Evolutionary conservation across 1,284 basidiomycete genomes (phyloP), one percentile per base, ranked within the genome.

Genomic region (Moniliophthora roreri): DNA sequence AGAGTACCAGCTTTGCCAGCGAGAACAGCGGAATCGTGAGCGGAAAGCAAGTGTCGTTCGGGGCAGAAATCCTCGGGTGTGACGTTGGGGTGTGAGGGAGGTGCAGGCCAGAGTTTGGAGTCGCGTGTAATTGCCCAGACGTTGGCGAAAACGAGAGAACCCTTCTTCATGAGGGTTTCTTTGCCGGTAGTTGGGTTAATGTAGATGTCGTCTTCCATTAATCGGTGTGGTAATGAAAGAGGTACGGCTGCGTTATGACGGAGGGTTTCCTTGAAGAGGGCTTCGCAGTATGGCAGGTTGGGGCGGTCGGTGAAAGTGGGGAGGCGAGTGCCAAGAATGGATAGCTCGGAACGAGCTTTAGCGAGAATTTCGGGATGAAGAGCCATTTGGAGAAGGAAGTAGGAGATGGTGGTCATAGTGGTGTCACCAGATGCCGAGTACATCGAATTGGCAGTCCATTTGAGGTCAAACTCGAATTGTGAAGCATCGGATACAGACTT

Each of bases 371-470:
- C 72, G 0, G 85, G 84, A 58, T 82, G 63, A 8, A 69, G 37
- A 39, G 82, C 69, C 78, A 87, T 81, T 5, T 79, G 79, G 48
- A 87, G 71, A n/a, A 87, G 64, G 60, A 86, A 84, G 45, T 81
- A 78, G 7, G 70, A 68, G 39, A 85, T 63, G 8, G 70, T 61
- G 0, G 81, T 74, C 20, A 79, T 66, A 1, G 73, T 81, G 1
- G 85, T 86, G 60, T 87, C 85, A 51, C 79, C 73, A 60, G 82
- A 83, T 34, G 70, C 80, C 47, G 76, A 70, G 61, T 85, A 89
- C 82, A 88, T 86, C n/a, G 84, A 86, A 63, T 87, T 87, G 5
- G 86, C 86, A 1, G 82, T 80, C 82, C 84, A 85, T 56, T 82
- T 81, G 47, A 89, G 70, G 57, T 88, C 85, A 55, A 82, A 81